Evolutionary conservation across 2,329 filamentous ascomycete species (phyloP), one percentile per base, ranked within the genome.

Genomic region (Dactylellina leptospora): DNA sequence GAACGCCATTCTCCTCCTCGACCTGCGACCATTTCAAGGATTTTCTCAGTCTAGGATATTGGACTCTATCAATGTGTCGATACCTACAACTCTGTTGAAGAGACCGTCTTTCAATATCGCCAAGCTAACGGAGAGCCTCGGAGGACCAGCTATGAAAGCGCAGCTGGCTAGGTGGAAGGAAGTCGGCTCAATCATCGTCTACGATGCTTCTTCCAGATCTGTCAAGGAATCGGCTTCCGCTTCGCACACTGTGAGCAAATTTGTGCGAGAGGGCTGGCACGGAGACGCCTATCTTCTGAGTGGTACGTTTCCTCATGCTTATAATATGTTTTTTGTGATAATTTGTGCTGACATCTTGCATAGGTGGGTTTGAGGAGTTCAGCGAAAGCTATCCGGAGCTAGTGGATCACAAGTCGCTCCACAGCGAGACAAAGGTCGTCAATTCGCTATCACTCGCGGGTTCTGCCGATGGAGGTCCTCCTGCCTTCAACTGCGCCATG

Each of bases 21-120:
- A 99, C 78, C 85, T 97, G 20, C 87, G 95, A 38, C 92, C 96
- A 0, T 91, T 89, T 25, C 92, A 92, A 18, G 91, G 93, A 75
- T 97, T 90, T 78, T 85, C 88, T 0, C 84, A 86, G 47, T 88
- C 90, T 20, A 87, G 90, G 27, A 90, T 97, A 60, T 82, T 84
- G 53, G 88, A 89, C n/a, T 91, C 93, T 0, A 81, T 99, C 28
- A 97, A 96, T 78, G 83, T 99, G 3, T 97, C 95, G 78, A 96
- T 97, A 72, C 95, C 95, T 0, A 97, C 95, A 0, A 97, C 93
- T 0, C 82, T 99, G 11, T 81, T 99, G 16, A 97, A 97, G 80
- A 85, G 95, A 53, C 88, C 91, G 0, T 96, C 92, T 0, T 97
- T 96, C 80, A 93, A 93, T 76, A 85, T 96, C 10, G 85, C 92